Percentiles rank a stretch among this genome's conserved stretches.
Conservation (phyloP, 176 grass and related monocot genomes). For the Ampelocalamus luodianensis region DNA sequence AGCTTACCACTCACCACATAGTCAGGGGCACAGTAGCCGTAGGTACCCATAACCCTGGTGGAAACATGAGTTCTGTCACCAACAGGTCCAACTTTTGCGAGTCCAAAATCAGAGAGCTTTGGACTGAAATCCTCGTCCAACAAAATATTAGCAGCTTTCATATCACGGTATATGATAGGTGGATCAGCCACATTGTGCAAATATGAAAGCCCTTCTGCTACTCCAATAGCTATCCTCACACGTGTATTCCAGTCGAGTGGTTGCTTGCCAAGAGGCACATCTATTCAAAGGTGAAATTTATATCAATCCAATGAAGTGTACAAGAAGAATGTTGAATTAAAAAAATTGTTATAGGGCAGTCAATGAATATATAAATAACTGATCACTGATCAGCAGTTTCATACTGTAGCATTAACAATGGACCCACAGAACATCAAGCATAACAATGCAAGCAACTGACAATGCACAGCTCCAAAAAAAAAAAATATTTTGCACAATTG, state of each 20-base stretch:
- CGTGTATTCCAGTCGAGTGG: constrained; percentile 84
- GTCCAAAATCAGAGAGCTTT: constrained; percentile 95
- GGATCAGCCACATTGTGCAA: constrained; percentile 89
- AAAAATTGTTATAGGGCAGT: neutral
- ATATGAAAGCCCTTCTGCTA: constrained; percentile 81
- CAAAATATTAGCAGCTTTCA: constrained; percentile 91
- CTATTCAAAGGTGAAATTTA: constrained; percentile 52
- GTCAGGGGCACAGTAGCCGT: constrained; percentile 95
- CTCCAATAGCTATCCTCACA: constrained; percentile 84
- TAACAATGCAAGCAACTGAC: neutral
- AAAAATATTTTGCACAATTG: neutral
- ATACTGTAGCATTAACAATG: constrained; percentile 8
- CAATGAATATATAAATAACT: constrained; percentile 15
- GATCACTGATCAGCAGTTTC: neutral
- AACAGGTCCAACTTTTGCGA: constrained; percentile 86
- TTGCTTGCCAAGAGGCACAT: constrained; percentile 62
- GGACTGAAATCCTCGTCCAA: constrained; percentile 79
- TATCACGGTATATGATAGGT: constrained; percentile 90
- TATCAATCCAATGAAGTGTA: constrained; percentile 24
- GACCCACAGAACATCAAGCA: constrained; percentile 7
- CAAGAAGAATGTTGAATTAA: neutral
- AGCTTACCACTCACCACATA: constrained; percentile 85
- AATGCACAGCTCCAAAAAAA: constrained; percentile 23
- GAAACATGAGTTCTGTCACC: constrained; percentile 87
- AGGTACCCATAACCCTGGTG: constrained; percentile 97